Percentiles rank a stretch among this genome's conserved stretches.
These are phyloP conservation scores for Paraphaeosphaeria sporulosa DNA, from an alignment of 2,329 filamentous ascomycete species.

Conservation along the genomic window DNA sequence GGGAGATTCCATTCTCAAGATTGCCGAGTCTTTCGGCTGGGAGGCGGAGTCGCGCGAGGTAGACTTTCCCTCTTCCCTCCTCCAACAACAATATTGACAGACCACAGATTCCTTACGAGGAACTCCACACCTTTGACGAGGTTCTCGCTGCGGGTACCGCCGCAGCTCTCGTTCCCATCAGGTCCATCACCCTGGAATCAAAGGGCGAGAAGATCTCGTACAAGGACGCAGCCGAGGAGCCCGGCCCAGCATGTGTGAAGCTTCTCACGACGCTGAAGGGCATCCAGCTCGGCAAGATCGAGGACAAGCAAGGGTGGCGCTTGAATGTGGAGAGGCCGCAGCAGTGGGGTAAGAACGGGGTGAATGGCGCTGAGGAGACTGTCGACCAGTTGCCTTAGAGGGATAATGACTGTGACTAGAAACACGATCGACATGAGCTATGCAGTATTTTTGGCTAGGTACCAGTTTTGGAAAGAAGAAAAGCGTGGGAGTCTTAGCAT, in stretches of 20 bases:
- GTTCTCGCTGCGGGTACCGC: conserved; percentile 93
- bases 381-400: conserved; percentile 46
- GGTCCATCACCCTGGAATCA: conserved; percentile 79
- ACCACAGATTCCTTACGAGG: conserved; percentile 69
- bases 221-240: conserved; percentile 67
- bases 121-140: conserved; percentile 72
- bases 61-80: conserved; percentile 41
- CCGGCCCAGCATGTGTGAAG: conserved; percentile 75
- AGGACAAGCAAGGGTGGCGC: conserved; percentile 81
- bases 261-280: conserved; percentile 80
- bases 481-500: neutral
- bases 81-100: conserved; percentile 2
- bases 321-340: conserved; percentile 52
- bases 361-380: conserved; percentile 32
- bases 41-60: conserved; percentile 78
- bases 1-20: conserved; percentile 76
- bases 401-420: neutral
- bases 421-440: neutral
- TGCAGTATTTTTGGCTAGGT: neutral
- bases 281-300: conserved; percentile 81
- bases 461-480: neutral
- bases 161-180: conserved; percentile 88
- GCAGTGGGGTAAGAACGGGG: conserved; percentile 41
- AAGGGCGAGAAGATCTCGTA: conserved; percentile 65
- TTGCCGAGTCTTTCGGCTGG: conserved; percentile 83